A percentile compares a stretch with the other conserved stretches of the same genome.
Conservation (phyloP, 306 rosid species). For the Dryas alaskensis region DNA sequence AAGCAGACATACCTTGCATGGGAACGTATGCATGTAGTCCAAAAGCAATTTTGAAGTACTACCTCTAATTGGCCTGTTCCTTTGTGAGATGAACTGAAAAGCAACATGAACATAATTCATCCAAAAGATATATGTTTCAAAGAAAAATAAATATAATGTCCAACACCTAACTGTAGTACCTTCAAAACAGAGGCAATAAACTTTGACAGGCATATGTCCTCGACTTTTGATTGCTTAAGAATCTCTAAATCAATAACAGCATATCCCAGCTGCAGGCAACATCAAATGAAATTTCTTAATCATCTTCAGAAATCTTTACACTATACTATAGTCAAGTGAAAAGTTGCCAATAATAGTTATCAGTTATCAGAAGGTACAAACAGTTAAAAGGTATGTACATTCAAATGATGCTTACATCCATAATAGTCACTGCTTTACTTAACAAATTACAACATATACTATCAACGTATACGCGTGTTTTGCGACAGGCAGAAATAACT, state of each 20-base stretch:
- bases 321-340: not conserved
- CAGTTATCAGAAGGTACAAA: slow-evolving; percentile 14
- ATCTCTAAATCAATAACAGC: slow-evolving; percentile 68
- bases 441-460: slow-evolving; percentile 48
- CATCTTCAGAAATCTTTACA: not conserved
- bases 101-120: slow-evolving; percentile 11
- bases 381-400: not conserved
- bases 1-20: slow-evolving; percentile 66
- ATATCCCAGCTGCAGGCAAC: slow-evolving; percentile 72
- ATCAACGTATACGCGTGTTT: slow-evolving; percentile 65
- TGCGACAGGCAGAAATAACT: slow-evolving; percentile 68
- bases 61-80: slow-evolving; percentile 77
- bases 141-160: slow-evolving; percentile 2
- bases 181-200: slow-evolving; percentile 63
- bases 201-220: slow-evolving; percentile 62
- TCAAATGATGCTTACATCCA: slow-evolving; percentile 49
- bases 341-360: not conserved
- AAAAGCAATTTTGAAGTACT: slow-evolving; percentile 63
- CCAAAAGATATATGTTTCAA: not conserved
- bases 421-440: slow-evolving; percentile 46
- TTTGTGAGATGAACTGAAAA: slow-evolving; percentile 82
- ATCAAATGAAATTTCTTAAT: slow-evolving; percentile 14
- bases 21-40: slow-evolving; percentile 58
- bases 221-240: slow-evolving; percentile 48
- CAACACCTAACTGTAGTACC: slow-evolving; percentile 45